Conservation (phyloP, 495 filamentous ascomycete species). For the Penicillium riverlandense region DNA sequence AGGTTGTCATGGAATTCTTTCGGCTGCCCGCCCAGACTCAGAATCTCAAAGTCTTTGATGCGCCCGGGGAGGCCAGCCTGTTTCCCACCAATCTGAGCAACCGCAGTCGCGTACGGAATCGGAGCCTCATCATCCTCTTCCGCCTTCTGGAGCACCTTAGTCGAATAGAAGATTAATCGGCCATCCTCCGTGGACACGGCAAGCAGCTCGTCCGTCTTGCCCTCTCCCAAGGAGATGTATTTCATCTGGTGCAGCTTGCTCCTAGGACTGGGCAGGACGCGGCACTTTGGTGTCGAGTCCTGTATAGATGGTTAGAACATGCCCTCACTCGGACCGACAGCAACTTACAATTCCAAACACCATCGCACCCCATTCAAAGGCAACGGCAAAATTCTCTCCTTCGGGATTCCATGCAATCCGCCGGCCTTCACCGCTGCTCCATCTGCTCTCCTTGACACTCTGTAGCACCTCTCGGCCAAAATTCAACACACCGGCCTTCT, state of each 20-base stretch:
- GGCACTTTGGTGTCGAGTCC: conserved; percentile 73
- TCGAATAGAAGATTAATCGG: conserved; percentile 76
- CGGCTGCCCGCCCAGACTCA: conserved; percentile 37
- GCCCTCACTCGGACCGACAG: background rate
- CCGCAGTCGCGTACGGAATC: conserved; percentile 43
- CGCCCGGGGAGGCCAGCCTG: conserved; percentile 57
- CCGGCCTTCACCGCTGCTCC: conserved; percentile 74
- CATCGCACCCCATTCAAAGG: conserved; percentile 77
- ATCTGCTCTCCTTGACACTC: conserved; percentile 67
- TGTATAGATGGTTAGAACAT: conserved; percentile 15
- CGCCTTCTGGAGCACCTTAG: conserved; percentile 31
- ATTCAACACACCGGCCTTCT: conserved; percentile 86
- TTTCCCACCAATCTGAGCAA: conserved; percentile 77
- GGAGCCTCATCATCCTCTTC: conserved; percentile 26
- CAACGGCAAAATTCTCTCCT: conserved; percentile 78
- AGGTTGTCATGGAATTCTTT: conserved; percentile 29
- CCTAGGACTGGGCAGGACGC: conserved; percentile 55
- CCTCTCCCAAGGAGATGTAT: conserved; percentile 51
- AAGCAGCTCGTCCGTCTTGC: conserved; percentile 46
- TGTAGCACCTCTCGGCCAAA: conserved; percentile 63
- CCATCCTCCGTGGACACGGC: conserved; percentile 92
- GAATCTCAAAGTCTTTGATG: conserved; percentile 80
- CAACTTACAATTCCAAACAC: conserved; percentile 72
- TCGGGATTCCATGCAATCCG: conserved; percentile 71
- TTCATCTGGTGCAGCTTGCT: conserved; percentile 78